Conservation (phyloP, 73 alveolate genomes). For the Paramecium pentaurelia region DNA sequence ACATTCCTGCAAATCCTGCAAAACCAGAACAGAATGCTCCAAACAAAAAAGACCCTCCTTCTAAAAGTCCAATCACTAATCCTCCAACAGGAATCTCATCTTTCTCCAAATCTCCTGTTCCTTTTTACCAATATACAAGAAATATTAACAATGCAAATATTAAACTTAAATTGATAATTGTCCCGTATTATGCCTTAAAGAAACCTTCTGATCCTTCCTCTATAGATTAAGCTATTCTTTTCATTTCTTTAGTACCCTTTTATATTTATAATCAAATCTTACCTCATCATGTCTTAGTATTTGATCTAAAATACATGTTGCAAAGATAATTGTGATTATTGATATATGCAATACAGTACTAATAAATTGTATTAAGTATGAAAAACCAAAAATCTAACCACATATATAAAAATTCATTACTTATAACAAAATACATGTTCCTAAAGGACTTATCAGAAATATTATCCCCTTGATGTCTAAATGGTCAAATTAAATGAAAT, state of each 20-base stretch:
- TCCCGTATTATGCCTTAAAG: conserved; percentile 78
- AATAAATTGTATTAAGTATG: background rate
- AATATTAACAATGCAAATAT: conserved; percentile 62
- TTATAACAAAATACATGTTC: background rate
- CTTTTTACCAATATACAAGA: conserved; percentile 64
- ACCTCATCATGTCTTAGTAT: conserved; percentile 22
- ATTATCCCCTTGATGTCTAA: background rate
- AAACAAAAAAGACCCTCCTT: conserved; percentile 68
- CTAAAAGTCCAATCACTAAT: conserved; percentile 60
- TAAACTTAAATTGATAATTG: conserved; percentile 68
- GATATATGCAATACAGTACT: conserved; percentile 20
- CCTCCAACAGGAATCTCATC: conserved; percentile 64
- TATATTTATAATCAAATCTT: background rate
- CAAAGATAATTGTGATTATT: background rate
- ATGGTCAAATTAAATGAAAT: background rate
- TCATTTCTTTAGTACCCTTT: conserved; percentile 74
- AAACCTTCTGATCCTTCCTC: conserved; percentile 87
- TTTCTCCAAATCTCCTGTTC: conserved; percentile 48
- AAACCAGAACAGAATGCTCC: conserved; percentile 83
- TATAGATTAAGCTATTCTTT: conserved; percentile 70
- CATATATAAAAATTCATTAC: background rate
- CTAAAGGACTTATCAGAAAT: conserved; percentile 7
- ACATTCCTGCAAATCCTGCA: conserved; percentile 85
- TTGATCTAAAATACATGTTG: background rate
- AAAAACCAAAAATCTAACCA: background rate